Conservation (phyloP, 495 filamentous ascomycete species). For the Massariosphaeria phaeospora region DNA sequence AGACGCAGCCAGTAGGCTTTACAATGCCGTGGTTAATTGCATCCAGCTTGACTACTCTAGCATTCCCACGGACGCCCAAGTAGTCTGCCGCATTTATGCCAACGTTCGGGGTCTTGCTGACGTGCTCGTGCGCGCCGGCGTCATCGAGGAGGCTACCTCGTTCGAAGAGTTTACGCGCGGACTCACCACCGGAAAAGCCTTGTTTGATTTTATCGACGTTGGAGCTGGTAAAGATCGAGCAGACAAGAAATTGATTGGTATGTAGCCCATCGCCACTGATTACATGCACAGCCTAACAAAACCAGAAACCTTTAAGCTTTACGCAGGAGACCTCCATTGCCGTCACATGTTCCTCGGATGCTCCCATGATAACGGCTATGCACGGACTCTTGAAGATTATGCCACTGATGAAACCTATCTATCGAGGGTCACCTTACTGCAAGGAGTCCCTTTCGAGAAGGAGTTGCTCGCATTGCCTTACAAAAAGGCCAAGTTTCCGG, state of each 20-base stretch:
- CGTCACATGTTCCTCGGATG: constrained; percentile 77
- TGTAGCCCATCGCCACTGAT: constrained; percentile 28
- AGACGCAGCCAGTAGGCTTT: constrained; percentile 61
- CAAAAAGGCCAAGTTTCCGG: constrained; percentile 54
- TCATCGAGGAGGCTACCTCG: constrained; percentile 48
- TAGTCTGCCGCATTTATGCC: constrained; percentile 64
- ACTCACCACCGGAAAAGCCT: constrained; percentile 65
- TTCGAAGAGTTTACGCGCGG: constrained; percentile 68
- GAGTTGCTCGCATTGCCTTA: constrained; percentile 57
- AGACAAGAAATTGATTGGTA: constrained; percentile 72
- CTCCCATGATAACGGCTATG: constrained; percentile 70
- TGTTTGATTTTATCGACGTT: constrained; percentile 73
- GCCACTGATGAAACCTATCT: constrained; percentile 50
- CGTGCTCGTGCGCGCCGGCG: constrained; percentile 53
- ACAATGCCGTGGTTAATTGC: constrained; percentile 48
- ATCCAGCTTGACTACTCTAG: constrained; percentile 46
- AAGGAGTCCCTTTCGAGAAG: constrained; percentile 65
- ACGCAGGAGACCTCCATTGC: constrained; percentile 67
- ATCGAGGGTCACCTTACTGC: constrained; percentile 64
- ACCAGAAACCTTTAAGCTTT: constrained; percentile 64
- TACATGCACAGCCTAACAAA: not conserved
- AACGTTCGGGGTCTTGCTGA: constrained; percentile 62
- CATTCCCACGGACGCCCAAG: constrained; percentile 51
- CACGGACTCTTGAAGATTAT: constrained; percentile 62
- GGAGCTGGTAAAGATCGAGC: constrained; percentile 64